Base-by-base conservation (phyloP, 345 rosid species). In the Populus alba region DNA sequence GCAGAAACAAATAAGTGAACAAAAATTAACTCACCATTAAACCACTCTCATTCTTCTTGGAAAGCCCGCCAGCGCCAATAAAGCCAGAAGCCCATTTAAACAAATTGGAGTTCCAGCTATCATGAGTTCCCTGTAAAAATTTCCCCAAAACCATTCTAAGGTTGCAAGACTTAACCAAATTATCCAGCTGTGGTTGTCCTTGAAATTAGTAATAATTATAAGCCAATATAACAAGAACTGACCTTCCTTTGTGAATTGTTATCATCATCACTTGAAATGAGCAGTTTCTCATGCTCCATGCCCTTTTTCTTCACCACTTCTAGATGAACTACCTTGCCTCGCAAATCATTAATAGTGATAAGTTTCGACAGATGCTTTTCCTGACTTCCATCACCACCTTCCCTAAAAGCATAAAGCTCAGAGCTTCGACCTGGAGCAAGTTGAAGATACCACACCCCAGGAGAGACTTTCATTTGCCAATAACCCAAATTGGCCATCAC, bases 381-480 rank as follows among this genome's bases (percentile, higher is more conserved):
- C 72, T 55, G 84, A 79, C 81, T 86, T 77, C 84, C 91, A 77
- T 80, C 88, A 79, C 73, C 85, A 68, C 83, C 89, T 74, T 85
- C 94, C 85, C 85, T 92, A 75, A 96, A 66, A 75, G 35, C 83
- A 76, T 94, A 96, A 71, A 96, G 87, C 84, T 94, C 98, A 37
- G 93, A 91, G 88, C 99, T 96, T 86, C 99, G 87, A 29, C 98
- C 98, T 1, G 97, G 97, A 67, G 98, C 99, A 84, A 96, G 98
- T 86, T 96, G 99, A 77, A 94, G 87, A 79, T 92, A 91, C 98
- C 98, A 96, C 79, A 96, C 94, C 72, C 99, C 99, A 77, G 99
- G 98, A 77, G 97, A 96, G 73, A 90, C 99, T 88, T 96, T 96
- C 99, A 94, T 96, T 86, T 96, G 99, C 99, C 98, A 96, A 84